Percentiles rank a stretch among this genome's conserved stretches.
Evolutionary conservation across 2,329 filamentous ascomycete genomes (phyloP).

Genomic region (Exophiala mesophila): DNA sequence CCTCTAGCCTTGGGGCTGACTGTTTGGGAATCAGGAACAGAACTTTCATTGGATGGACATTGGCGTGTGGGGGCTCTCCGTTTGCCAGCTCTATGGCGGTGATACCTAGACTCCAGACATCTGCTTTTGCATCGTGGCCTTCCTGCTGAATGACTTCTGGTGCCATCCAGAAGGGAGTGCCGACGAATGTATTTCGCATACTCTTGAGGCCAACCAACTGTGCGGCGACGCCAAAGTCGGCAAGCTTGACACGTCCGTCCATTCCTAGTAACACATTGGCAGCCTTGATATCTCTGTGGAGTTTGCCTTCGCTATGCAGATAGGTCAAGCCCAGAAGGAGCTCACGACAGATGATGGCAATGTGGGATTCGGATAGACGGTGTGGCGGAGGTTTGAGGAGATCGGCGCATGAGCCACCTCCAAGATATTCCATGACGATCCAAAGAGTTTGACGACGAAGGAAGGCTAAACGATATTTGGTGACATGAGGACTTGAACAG

Average conservation of each 20-base stretch:
- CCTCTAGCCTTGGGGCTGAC: slow-evolving; percentile 75
- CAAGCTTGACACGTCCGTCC: slow-evolving; percentile 85
- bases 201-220: slow-evolving; percentile 98
- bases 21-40: slow-evolving; percentile 89
- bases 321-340: slow-evolving; percentile 87
- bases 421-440: slow-evolving; percentile 99
- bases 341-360: slow-evolving; percentile 90
- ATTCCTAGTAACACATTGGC: slow-evolving; percentile 94
- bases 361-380: slow-evolving; percentile 71
- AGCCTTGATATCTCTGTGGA: slow-evolving; percentile 94
- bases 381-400: slow-evolving; percentile 53
- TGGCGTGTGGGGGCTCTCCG: slow-evolving; percentile 81
- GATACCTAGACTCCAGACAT: slow-evolving; percentile 90
- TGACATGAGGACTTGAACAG: slow-evolving; percentile 85
- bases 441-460: slow-evolving; percentile 94
- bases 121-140: slow-evolving; percentile 79
- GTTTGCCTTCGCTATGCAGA: slow-evolving; percentile 87
- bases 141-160: slow-evolving; percentile 90
- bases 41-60: slow-evolving; percentile 89
- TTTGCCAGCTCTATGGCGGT: slow-evolving; percentile 86
- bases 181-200: slow-evolving; percentile 94
- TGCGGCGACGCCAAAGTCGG: slow-evolving; percentile 94
- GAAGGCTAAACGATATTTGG: slow-evolving; percentile 94
- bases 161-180: slow-evolving; percentile 96
- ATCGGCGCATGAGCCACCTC: slow-evolving; percentile 91